Conservation (phyloP, 257 asterid genomes). For the Plantago major region DNA sequence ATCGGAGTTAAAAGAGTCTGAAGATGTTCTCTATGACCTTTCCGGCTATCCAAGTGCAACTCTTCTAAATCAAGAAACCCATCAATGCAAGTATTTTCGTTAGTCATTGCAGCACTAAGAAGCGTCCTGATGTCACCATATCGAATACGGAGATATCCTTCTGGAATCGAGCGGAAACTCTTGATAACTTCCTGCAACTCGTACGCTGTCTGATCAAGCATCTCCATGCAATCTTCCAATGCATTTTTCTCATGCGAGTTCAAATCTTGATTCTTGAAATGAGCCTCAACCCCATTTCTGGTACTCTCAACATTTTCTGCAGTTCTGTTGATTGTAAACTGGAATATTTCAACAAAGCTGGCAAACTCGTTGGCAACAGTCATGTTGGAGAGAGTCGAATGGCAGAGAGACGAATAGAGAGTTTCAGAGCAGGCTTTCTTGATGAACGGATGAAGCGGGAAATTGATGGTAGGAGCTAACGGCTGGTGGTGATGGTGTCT, state of each 20-base stretch:
- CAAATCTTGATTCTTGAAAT: conserved; percentile 33
- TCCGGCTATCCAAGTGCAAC: conserved; percentile 9
- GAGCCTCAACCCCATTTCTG: conserved; percentile 10
- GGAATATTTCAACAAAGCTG: conserved; percentile 27
- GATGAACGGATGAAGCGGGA: conserved; percentile 30
- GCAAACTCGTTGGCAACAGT: conserved; percentile 22
- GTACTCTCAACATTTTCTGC: conserved; percentile 22
- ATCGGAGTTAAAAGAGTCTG: conserved; percentile 44
- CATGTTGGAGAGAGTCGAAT: conserved; percentile 28
- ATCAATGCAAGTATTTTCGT: conserved; percentile 60
- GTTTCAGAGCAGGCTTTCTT: conserved; percentile 40
- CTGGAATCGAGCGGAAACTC: conserved; percentile 25
- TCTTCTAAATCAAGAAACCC: conserved; percentile 55
- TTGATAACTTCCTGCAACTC: conserved; percentile 41
- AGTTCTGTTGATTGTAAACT: conserved; percentile 30
- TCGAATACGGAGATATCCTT: conserved; percentile 20
- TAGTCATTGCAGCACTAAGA: conserved; percentile 68
- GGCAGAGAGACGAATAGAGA: conserved; percentile 39
- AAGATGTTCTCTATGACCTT: conserved; percentile 25
- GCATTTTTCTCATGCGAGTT: conserved; percentile 39
- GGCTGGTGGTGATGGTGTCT: conserved; percentile 15
- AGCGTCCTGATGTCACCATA: conserved; percentile 50
- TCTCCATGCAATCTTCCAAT: conserved; percentile 45
- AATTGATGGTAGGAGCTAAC: background rate
- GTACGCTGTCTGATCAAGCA: conserved; percentile 53